phyloP scores from a whole-genome alignment of 176 grass and related monocot species.

The Avena atlantica region DNA sequence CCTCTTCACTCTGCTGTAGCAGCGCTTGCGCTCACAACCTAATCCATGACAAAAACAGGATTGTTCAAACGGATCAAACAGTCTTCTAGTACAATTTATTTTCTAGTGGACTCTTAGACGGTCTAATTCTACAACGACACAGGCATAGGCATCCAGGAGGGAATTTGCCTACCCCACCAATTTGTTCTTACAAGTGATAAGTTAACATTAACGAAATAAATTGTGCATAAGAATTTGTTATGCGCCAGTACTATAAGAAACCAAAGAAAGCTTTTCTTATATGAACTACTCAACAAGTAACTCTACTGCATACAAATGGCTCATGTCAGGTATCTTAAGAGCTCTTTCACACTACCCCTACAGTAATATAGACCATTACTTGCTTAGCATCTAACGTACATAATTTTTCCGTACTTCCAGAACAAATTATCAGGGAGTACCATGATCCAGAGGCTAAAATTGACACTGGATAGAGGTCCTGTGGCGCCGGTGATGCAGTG shows the following conservation, averaged over 20 bases:
- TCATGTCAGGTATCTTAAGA: background rate
- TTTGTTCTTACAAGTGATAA: background rate
- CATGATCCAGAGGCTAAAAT: background rate
- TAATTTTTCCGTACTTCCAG: background rate
- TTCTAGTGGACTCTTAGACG: background rate
- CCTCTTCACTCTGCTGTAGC: constrained; percentile 34
- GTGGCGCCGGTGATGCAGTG: background rate
- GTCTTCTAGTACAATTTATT: background rate
- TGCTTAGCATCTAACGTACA: background rate
- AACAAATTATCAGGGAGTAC: background rate
- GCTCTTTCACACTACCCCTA: background rate
- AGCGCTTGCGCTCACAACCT: constrained; percentile 51
- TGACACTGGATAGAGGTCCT: background rate
- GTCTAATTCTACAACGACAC: background rate
- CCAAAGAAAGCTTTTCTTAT: background rate
- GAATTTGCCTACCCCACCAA: background rate
- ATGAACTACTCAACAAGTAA: constrained; percentile 13
- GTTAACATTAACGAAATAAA: background rate
- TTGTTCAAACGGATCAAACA: constrained; percentile 12
- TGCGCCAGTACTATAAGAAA: background rate
- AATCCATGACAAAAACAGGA: background rate
- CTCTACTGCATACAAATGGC: background rate
- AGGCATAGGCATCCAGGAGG: background rate
- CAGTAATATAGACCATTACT: background rate
- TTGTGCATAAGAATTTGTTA: constrained; percentile 1